A percentile compares a stretch with the other conserved stretches of the same genome.
These are phyloP conservation scores for Aspergillus intermedius DNA, from an alignment of 2,329 filamentous ascomycete genomes.

Conservation along the genomic window DNA sequence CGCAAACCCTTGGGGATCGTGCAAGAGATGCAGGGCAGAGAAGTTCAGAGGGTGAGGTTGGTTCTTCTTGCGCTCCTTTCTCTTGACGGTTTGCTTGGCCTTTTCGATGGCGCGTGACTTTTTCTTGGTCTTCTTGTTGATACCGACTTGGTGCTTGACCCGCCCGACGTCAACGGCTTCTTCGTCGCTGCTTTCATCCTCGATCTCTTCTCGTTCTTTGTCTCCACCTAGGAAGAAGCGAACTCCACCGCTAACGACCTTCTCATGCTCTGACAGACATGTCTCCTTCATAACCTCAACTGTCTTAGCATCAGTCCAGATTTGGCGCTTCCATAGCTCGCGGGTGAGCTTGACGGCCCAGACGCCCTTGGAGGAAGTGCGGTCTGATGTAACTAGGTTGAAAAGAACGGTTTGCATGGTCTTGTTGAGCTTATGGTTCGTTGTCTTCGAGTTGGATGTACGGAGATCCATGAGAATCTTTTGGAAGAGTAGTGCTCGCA, in stretches of 20 bases:
- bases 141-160: constrained; percentile 74
- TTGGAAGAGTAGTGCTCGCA: constrained; percentile 74
- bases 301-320: constrained; percentile 90
- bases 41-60: constrained; percentile 88
- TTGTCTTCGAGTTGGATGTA: constrained; percentile 76
- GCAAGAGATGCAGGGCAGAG: constrained; percentile 84
- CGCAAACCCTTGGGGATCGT: constrained; percentile 90
- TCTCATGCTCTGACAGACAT: constrained; percentile 80
- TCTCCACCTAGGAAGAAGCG: constrained; percentile 95
- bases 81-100: constrained; percentile 75
- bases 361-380: constrained; percentile 74
- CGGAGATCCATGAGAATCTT: constrained; percentile 91
- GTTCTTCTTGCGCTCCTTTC: constrained; percentile 78
- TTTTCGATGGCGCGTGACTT: constrained; percentile 70
- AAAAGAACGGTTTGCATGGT: constrained; percentile 90
- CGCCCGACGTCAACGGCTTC: constrained; percentile 68
- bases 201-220: constrained; percentile 86
- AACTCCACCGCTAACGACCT: constrained; percentile 79
- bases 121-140: constrained; percentile 97
- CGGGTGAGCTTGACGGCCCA: constrained; percentile 95
- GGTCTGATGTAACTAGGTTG: constrained; percentile 82
- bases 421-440: constrained; percentile 87
- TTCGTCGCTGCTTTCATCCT: constrained; percentile 82
- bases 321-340: constrained; percentile 92
- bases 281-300: constrained; percentile 99